Percentiles rank a stretch among this genome's conserved stretches.
Evolutionary conservation across 2,329 filamentous ascomycete genomes (phyloP).

Genomic region (Exophiala spinifera): DNA sequence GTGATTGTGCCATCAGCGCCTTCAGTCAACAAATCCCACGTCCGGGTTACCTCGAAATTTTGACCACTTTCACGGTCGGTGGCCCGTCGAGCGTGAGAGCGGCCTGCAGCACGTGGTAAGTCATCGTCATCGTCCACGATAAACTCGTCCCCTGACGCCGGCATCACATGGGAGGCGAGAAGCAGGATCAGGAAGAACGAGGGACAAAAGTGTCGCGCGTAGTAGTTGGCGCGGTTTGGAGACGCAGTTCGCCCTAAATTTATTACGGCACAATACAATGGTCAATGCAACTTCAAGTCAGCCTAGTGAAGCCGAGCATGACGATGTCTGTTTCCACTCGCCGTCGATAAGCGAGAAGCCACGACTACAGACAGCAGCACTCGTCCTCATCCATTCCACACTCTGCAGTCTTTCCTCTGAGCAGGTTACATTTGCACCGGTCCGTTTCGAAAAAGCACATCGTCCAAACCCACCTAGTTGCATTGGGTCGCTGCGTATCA

Average conservation of each 20-base stretch:
- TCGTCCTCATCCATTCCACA: no score
- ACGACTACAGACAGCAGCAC: no score
- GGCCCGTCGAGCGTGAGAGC: conserved; percentile 20
- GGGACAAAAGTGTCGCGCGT: conserved; percentile 12
- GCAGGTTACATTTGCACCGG: no score
- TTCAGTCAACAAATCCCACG: conserved; percentile 70
- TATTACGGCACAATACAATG: no score
- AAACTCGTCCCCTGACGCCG: conserved; percentile 50
- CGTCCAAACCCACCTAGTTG: not conserved
- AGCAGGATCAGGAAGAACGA: not conserved
- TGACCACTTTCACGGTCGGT: conserved; percentile 37
- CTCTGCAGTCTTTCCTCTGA: no score
- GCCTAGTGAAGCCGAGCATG: no score
- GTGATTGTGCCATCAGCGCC: conserved; percentile 75
- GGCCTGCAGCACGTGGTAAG: conserved; percentile 27
- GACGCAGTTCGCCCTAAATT: not conserved
- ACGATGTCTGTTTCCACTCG: no score
- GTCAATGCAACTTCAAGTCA: no score
- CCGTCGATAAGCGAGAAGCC: no score
- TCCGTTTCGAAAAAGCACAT: no score
- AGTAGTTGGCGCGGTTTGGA: conserved; percentile 45
- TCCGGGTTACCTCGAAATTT: conserved; percentile 49
- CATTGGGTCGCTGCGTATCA: not conserved
- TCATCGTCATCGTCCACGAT: conserved; percentile 42
- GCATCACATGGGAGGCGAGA: conserved; percentile 24